Base-by-base conservation (phyloP, 768 basidiomycete genomes). In the Rhodotorula babjevae region DNA sequence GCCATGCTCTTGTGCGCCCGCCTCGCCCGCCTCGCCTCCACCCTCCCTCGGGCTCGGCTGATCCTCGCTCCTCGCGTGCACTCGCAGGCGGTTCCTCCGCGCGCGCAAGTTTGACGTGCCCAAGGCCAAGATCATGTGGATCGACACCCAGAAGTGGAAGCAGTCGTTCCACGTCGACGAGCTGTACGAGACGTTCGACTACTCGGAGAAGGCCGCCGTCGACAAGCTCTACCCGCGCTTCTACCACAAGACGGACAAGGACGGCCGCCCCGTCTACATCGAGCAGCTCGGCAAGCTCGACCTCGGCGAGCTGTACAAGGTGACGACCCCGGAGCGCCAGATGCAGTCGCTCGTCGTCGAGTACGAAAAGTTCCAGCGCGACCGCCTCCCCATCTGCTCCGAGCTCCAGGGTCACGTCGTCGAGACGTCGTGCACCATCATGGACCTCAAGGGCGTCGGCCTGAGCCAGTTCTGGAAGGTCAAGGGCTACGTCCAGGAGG, bases 391-490 rank as follows among this genome's bases (percentile, higher is more conserved):
- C 89, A 89, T 77, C 81, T 86, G 90, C 72, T 80, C 80, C 23
- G 76, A 80, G 60, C 85, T 85, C 4, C 82, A 84, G 50, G 93
- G 93, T 2, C 90, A 93, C 82, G 88, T 91, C 68, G 90, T 98
- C 80, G 95, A 97, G 84, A 98, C 95, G 19, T 90, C 87, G 65
- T 98, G 95, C 87, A 97, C 96, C 70, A 93, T 98, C 85, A 86
- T 98, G 83, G 94, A 98, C 81, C 87, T 99, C 75, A 80, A 87
- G 33, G 81, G 81, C 76, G 85, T 84, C 49, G 84, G 84, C 18
- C 80, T 98, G 72, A 81, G 85, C 73, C 87, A 87, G 80, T 98
- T 97, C 80, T 93, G 89, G 81, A 87, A 86, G 79, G 93, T 98
- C 83, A 94, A 92, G 83, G 90, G 91, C 82, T 95, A 93, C 84